phyloP scores from a whole-genome alignment of 495 filamentous ascomycete species.

The Talaromyces borbonicus region DNA sequence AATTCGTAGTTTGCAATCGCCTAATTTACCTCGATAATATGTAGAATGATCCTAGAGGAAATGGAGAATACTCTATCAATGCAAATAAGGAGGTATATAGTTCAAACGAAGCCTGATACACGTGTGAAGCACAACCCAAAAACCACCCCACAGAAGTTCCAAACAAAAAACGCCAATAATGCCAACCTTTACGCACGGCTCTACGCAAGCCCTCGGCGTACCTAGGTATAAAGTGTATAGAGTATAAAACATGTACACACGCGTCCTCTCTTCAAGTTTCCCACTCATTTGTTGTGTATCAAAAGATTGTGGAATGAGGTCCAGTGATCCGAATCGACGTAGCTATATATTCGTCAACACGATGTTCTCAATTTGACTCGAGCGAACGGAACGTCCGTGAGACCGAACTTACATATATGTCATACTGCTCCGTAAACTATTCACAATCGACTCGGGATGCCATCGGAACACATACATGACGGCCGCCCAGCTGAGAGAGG shows the following conservation, averaged over 20 bases:
- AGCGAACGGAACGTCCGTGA: too few relatives aligned
- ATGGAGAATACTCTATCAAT: neutral
- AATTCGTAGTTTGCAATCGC: too few relatives aligned
- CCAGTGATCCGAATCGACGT: constrained; percentile 71
- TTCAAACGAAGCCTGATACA: neutral
- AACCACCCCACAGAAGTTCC: neutral
- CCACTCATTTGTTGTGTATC: constrained; percentile 68
- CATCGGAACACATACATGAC: constrained; percentile 96
- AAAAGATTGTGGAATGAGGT: constrained; percentile 68
- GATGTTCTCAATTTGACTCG: too few relatives aligned
- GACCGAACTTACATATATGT: constrained; percentile 76
- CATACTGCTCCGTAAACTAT: constrained; percentile 92
- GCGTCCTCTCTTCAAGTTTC: too few relatives aligned
- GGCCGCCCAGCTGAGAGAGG: constrained; percentile 72
- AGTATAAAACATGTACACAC: too few relatives aligned
- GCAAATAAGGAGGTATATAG: neutral
- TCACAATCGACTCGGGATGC: constrained; percentile 82
- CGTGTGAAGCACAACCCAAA: neutral
- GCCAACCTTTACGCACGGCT: neutral
- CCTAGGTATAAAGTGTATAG: neutral
- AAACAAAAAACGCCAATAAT: constrained; percentile 1
- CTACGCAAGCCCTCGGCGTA: neutral
- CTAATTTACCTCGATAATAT: neutral
- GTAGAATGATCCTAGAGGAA: neutral
- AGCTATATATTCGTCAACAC: constrained; percentile 35